Base-by-base conservation (phyloP, 23 red algal species). In the Chondrus crispus region DNA sequence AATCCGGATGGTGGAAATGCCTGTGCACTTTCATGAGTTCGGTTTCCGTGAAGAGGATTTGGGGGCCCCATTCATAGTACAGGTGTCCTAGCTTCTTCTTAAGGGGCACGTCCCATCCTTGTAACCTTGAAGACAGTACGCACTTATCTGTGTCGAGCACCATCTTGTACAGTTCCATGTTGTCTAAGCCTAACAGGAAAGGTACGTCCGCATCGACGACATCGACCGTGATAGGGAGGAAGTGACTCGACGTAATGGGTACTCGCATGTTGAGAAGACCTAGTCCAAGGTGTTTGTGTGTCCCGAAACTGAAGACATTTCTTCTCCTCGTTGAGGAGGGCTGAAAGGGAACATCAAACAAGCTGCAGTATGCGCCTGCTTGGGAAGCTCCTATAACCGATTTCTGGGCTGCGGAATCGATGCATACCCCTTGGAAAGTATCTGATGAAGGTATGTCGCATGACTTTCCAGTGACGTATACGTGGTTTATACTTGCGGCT, bases 241-340 rank as follows among this genome's bases (percentile, higher is more conserved):
- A 85, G 57, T 2, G 32, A 68, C 29, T 48, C 0, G 3, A 24
- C 12, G 46, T 54, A 1, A 84, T 37, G 7, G 51, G 79, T 9
- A 84, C 40, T n/a, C 79, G 79, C 40, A 84, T 11, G 46, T 84
- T 39, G 22, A 84, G 26, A 64, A 64, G 24, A 9, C 79, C 54
- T 28, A 84, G 10, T 20, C 50, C 47, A n/a, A 10, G 40, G 42
- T 84, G 40, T 10, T 26, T 57, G 22, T 64, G 29, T 24, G 29
- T 38, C 29, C 79, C 79, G 22, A 84, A 84, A 44, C 40, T 57
- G 12, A 39, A 77, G 60, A 66, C 26, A 22, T 32, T 22, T 22
- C 1, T 22, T 32, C 0, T 32, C 26, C 35, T 0, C 1, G 35
- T n/a, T 22, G 26, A 7, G 26, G 26, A 32, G 0, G 60, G 60